Evolutionary conservation across 176 grass and related monocot species (phyloP), one percentile per base, ranked within the genome.

Genomic region (Neostapfia colusana): DNA sequence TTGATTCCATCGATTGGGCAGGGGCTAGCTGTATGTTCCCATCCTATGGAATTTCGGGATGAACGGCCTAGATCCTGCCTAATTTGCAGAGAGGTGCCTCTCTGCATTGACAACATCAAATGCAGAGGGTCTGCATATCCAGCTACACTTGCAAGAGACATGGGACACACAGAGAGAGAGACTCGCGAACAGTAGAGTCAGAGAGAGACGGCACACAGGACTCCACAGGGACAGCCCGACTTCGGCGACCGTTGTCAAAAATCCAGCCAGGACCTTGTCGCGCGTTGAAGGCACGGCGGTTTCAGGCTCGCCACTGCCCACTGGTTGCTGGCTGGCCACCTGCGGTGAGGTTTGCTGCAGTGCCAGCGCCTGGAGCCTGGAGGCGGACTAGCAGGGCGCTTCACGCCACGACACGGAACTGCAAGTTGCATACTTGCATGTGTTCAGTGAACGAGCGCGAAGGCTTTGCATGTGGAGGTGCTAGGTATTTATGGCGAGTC

Each of bases 161-260:
- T 37, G 72, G 38, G 41, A 21, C 10, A 61, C 41, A 60, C 63
- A 49, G 7, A 23, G 57, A 65, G 45, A 41, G 45, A 44, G 50
- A 15, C 39, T 60, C 56, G 4, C 24, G 45, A 39, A 21, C 23
- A 6, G 1, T 2, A 34, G n/a, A 45, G 31, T 34, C 9, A 57
- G 2, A 55, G 42, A 45, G 34, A 72, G n/a, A n/a, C 53, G 62
- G 46, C 67, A 67, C 48, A 28, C 6, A 31, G 16, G 56, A 18
- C 5, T 46, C 57, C 10, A 14, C 65, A 61, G 15, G n/a, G 63
- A 53, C 44, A 61, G 79, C 56, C 77, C 39, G 28, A 77, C 65
- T 82, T 87, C 11, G 67, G 48, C 15, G 58, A 87, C 85, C 66
- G 63, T 65, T 77, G 85, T 82, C 85, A 40, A 59, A 71, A 45